Evolutionary conservation across 495 filamentous ascomycete species (phyloP).

Genomic region (Hypoxylon perforatum): DNA sequence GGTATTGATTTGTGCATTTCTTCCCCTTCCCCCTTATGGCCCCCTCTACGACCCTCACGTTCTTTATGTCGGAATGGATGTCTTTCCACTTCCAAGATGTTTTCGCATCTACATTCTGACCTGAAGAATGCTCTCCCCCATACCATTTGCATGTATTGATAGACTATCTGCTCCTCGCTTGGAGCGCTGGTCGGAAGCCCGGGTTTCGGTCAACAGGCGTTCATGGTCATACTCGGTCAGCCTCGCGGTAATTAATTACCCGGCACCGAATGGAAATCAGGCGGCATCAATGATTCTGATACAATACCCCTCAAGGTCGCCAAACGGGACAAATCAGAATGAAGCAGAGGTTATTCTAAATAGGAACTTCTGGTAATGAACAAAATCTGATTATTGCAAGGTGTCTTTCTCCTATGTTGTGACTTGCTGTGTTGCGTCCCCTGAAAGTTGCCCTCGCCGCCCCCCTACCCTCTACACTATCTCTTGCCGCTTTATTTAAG

Average conservation of each 20-base stretch:
- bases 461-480: too few species aligned
- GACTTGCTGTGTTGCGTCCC: background rate
- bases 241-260: conserved; percentile 44
- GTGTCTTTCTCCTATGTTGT: background rate
- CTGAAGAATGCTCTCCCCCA: conserved; percentile 28
- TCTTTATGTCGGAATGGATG: conserved; percentile 43
- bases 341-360: conserved; percentile 44
- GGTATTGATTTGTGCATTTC: conserved; percentile 51
- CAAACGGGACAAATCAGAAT: conserved; percentile 45
- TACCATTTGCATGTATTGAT: conserved; percentile 51
- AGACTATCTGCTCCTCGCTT: conserved; percentile 48
- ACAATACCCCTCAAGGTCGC: conserved; percentile 48
- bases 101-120: conserved; percentile 24
- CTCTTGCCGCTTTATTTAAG: background rate
- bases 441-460: too few species aligned
- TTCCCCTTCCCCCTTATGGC: conserved; percentile 38
- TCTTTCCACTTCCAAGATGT: conserved; percentile 29
- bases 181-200: conserved; percentile 45
- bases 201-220: conserved; percentile 49
- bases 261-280: conserved; percentile 49
- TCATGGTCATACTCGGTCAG: conserved; percentile 47
- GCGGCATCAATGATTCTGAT: conserved; percentile 50
- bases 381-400: conserved; percentile 36
- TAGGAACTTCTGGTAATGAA: conserved; percentile 52
- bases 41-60: conserved; percentile 38